Conservation (phyloP, 2,329 filamentous ascomycete genomes). For the Atkinsonella hypoxylon region DNA sequence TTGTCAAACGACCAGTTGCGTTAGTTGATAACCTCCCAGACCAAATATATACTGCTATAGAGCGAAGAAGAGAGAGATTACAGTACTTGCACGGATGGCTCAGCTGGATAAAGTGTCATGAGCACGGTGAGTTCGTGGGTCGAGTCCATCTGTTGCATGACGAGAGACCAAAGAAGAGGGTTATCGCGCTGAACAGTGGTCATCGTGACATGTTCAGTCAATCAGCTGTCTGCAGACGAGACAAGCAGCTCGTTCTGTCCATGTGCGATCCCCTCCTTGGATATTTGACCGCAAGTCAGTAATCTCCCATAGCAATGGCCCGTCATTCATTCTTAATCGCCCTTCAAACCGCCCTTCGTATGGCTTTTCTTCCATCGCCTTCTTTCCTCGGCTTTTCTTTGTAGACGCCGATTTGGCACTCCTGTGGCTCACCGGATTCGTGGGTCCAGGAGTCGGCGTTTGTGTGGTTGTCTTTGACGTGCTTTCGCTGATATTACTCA, state of each 20-base stretch:
- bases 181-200: too few species aligned
- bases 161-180: too few species aligned
- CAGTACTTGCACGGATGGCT: too few species aligned
- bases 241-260: conserved; percentile 38
- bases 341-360: conserved; percentile 42
- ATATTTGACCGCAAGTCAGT: conserved; percentile 37
- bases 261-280: conserved; percentile 36
- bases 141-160: too few species aligned
- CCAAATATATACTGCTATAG: not conserved
- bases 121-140: too few species aligned
- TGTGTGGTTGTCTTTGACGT: conserved; percentile 18
- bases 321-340: conserved; percentile 32
- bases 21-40: not conserved
- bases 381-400: conserved; percentile 28
- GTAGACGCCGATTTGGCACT: conserved; percentile 15
- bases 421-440: conserved; percentile 13
- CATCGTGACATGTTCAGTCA: conserved; percentile 14
- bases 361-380: conserved; percentile 26
- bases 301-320: conserved; percentile 38
- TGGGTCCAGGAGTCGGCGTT: conserved; percentile 19
- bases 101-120: too few species aligned
- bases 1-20: not conserved
- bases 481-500: conserved; percentile 22
- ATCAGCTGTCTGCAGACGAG: conserved; percentile 37
- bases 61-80: too few species aligned